Evolutionary conservation across 768 basidiomycete genomes (phyloP).

Genomic region (Amanita rimosa): DNA sequence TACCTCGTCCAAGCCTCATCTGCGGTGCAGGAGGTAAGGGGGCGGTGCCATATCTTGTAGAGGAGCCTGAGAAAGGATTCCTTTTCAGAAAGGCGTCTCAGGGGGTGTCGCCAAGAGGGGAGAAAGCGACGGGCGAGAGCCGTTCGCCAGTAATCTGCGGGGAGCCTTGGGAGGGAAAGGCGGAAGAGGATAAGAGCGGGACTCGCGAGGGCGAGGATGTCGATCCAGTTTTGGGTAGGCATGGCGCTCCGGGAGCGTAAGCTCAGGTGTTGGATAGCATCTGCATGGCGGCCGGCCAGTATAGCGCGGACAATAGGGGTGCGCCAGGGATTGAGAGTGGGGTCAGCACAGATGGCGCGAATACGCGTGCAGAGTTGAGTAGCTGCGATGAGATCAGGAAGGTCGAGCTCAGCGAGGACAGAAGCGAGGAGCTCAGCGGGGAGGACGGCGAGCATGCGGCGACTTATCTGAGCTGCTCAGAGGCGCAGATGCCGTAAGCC

Average conservation of each 20-base stretch:
- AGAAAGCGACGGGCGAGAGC: slow-evolving; percentile 61
- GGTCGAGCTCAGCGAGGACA: slow-evolving; percentile 58
- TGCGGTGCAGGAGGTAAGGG: slow-evolving; percentile 54
- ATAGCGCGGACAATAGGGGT: slow-evolving; percentile 55
- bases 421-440: slow-evolving; percentile 74
- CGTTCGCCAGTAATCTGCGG: slow-evolving; percentile 61
- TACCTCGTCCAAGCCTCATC: slow-evolving; percentile 85
- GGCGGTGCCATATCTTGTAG: slow-evolving; percentile 59
- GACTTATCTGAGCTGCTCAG: no score
- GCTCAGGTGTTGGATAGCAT: slow-evolving; percentile 44
- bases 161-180: slow-evolving; percentile 58
- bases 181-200: slow-evolving; percentile 58
- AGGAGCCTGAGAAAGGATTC: slow-evolving; percentile 61
- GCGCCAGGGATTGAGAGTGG: slow-evolving; percentile 67
- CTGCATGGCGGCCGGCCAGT: slow-evolving; percentile 32
- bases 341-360: slow-evolving; percentile 45
- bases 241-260: slow-evolving; percentile 51
- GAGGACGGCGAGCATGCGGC: background rate
- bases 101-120: slow-evolving; percentile 68
- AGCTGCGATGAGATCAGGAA: slow-evolving; percentile 43
- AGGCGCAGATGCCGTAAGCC: background rate
- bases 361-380: slow-evolving; percentile 54
- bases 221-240: slow-evolving; percentile 73
- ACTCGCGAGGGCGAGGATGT: slow-evolving; percentile 53
- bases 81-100: slow-evolving; percentile 53